Conservation (phyloP, 768 basidiomycete species). For the Mycena polygramma region DNA sequence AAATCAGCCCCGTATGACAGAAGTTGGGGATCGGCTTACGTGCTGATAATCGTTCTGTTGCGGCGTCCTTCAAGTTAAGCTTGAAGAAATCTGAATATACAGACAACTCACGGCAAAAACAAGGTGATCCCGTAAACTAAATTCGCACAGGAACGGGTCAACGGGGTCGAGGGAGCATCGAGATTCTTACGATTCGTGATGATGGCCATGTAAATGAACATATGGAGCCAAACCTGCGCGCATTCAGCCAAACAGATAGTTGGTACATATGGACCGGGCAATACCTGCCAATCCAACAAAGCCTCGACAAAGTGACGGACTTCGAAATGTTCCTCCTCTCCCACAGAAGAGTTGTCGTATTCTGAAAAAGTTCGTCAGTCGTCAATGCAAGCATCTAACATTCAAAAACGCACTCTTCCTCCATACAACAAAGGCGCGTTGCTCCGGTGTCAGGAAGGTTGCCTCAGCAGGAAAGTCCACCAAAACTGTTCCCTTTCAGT, state of each 20-base stretch:
- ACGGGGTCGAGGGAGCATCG: not conserved
- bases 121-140: constrained; percentile 78
- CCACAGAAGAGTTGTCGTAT: constrained; percentile 67
- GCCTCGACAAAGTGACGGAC: constrained; percentile 66
- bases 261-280: constrained; percentile 1
- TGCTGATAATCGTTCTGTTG: constrained; percentile 69
- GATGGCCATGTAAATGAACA: constrained; percentile 71
- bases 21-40: constrained; percentile 45
- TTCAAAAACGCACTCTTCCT: constrained; percentile 61
- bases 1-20: constrained; percentile 1
- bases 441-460: constrained; percentile 70
- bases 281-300: constrained; percentile 74
- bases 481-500: constrained; percentile 54
- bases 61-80: not conserved
- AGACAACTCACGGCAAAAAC: constrained; percentile 74
- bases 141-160: not conserved
- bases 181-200: constrained; percentile 66
- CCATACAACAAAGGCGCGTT: constrained; percentile 66
- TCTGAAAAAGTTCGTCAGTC: constrained; percentile 47
- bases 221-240: constrained; percentile 63
- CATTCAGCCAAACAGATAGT: not conserved
- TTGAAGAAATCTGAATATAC: not conserved
- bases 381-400: not conserved
- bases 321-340: constrained; percentile 73
- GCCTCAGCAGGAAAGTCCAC: constrained; percentile 75